Conservation (phyloP, 2,329 filamentous ascomycete genomes). For the Arachnopeziza araneosa region DNA sequence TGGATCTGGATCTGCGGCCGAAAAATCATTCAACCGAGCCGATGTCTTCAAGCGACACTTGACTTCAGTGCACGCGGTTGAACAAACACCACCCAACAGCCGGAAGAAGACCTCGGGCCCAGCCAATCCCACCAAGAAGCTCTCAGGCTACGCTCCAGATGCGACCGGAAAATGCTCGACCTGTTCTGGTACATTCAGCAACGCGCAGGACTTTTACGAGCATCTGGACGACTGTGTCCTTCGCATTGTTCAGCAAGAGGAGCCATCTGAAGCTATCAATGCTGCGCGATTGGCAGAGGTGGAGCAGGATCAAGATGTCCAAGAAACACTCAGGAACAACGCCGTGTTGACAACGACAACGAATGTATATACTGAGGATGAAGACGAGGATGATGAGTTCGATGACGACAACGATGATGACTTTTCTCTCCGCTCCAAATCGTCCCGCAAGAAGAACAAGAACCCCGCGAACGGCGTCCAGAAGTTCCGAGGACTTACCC, state of each 20-base stretch:
- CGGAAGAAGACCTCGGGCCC: constrained; percentile 56
- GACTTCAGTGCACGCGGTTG: constrained; percentile 86
- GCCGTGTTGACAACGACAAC: constrained; percentile 35
- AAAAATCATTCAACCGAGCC: constrained; percentile 93
- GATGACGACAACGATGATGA: constrained; percentile 52
- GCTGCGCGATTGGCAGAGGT: constrained; percentile 60
- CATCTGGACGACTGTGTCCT: constrained; percentile 77
- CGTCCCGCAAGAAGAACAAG: constrained; percentile 30
- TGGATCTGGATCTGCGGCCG: constrained; percentile 76
- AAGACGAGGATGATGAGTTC: constrained; percentile 46
- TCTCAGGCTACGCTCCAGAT: constrained; percentile 66
- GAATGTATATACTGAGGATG: constrained; percentile 40
- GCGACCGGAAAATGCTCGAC: constrained; percentile 87
- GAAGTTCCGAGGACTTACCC: constrained; percentile 69
- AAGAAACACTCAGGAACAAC: constrained; percentile 60
- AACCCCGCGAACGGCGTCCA: constrained; percentile 46
- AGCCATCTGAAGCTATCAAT: constrained; percentile 64
- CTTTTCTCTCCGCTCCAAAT: constrained; percentile 46
- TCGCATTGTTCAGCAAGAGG: constrained; percentile 66
- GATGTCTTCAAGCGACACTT: constrained; percentile 97
- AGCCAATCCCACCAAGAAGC: constrained; percentile 42
- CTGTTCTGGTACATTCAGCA: constrained; percentile 76
- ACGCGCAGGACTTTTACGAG: constrained; percentile 95
- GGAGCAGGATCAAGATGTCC: constrained; percentile 57
- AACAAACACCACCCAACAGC: constrained; percentile 88